Evolutionary conservation across 2,329 filamentous ascomycete species (phyloP).

Genomic region (Teratosphaeria gauchensis): DNA sequence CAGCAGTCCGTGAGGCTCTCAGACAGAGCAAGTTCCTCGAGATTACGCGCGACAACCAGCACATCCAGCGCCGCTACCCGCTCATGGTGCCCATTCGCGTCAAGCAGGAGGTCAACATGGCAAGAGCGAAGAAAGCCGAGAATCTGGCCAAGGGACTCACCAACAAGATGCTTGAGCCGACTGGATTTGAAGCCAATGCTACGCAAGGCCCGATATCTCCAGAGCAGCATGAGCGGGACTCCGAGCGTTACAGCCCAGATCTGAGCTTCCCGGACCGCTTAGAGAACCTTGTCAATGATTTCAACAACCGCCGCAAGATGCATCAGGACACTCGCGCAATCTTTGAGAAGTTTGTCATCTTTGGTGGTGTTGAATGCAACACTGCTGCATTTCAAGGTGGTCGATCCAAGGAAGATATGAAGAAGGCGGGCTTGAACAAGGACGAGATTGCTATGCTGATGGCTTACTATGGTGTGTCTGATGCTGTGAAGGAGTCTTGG

Average conservation of each 20-base stretch:
- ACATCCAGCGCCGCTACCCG: conserved; percentile 33
- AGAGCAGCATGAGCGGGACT: conserved; percentile 56
- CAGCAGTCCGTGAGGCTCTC: conserved; percentile 32
- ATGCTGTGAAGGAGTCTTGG: conserved; percentile 30
- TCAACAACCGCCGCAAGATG: conserved; percentile 65
- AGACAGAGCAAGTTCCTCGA: conserved; percentile 33
- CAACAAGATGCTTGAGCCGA: conserved; percentile 35
- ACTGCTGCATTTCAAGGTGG: conserved; percentile 52
- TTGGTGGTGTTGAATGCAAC: conserved; percentile 66
- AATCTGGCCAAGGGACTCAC: conserved; percentile 22
- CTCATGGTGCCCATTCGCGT: conserved; percentile 19
- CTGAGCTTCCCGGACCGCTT: conserved; percentile 55
- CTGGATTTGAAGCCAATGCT: conserved; percentile 57
- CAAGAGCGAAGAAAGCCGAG: conserved; percentile 20
- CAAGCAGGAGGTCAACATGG: conserved; percentile 22
- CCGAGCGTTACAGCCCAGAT: conserved; percentile 54
- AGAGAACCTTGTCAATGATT: conserved; percentile 75
- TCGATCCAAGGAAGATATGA: conserved; percentile 13
- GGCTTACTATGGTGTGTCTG: conserved; percentile 34
- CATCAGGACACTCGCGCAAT: conserved; percentile 50
- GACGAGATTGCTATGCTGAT: conserved; percentile 54
- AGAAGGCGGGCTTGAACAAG: conserved; percentile 34
- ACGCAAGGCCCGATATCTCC: conserved; percentile 53
- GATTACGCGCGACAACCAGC: conserved; percentile 30
- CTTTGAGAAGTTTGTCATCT: conserved; percentile 71